Conservation (phyloP, 2,329 filamentous ascomycete species). For the Exophiala lecanii-corni region DNA sequence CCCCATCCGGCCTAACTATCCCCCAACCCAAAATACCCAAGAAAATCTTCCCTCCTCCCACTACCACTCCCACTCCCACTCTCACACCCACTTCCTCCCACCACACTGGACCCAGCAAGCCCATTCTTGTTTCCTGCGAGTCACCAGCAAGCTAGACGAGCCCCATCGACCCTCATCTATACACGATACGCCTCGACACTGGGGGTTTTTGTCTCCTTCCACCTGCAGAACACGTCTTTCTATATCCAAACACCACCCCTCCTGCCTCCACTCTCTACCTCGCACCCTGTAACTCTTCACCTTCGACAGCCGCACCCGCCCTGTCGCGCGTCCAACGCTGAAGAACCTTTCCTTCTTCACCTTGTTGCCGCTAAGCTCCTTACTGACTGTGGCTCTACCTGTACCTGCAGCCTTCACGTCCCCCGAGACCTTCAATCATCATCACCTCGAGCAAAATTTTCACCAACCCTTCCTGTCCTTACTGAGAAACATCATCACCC, state of each 20-base stretch:
- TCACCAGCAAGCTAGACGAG: slow-evolving; percentile 19
- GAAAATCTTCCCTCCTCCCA: slow-evolving; percentile 21
- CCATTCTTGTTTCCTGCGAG: slow-evolving; percentile 16
- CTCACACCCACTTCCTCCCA: slow-evolving; percentile 12
- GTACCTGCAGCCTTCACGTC: slow-evolving; percentile 18
- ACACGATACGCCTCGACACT: slow-evolving; percentile 19
- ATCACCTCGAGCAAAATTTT: slow-evolving; percentile 8
- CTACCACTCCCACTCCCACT: slow-evolving; percentile 10
- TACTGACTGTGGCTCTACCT: slow-evolving; percentile 15
- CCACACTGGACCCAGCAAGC: slow-evolving; percentile 22
- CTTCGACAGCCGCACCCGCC: slow-evolving; percentile 14
- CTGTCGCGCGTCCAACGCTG: slow-evolving; percentile 13
- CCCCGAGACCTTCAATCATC: slow-evolving; percentile 3
- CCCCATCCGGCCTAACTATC: neutral
- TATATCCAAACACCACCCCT: slow-evolving; percentile 19
- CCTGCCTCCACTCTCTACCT: slow-evolving; percentile 20
- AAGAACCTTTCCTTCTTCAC: neutral
- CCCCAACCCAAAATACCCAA: slow-evolving; percentile 2
- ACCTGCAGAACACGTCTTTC: slow-evolving; percentile 10
- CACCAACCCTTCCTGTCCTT: slow-evolving; percentile 17
- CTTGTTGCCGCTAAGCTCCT: slow-evolving; percentile 12
- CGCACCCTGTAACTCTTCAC: slow-evolving; percentile 17
- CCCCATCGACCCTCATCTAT: slow-evolving; percentile 25
- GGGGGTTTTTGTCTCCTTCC: slow-evolving; percentile 8
- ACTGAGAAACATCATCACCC: slow-evolving; percentile 14